Conservation (phyloP, 371 early-diverging fungal genomes). For the Mycotypha africana region DNA sequence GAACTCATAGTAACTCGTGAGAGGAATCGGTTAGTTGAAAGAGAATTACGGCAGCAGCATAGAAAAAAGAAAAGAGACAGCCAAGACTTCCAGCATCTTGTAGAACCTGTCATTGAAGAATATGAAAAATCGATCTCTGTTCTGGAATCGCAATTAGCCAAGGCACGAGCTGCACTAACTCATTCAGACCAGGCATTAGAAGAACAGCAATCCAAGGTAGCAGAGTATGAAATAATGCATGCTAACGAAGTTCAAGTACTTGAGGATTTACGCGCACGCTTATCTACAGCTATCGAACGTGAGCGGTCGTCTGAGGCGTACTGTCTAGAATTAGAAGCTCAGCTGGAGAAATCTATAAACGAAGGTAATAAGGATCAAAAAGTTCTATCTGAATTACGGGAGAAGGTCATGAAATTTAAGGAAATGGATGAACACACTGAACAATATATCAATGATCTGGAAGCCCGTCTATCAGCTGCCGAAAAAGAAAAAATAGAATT, state of each 20-base stretch:
- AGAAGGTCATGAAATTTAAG: slow-evolving; percentile 32
- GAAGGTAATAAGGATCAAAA: slow-evolving; percentile 17
- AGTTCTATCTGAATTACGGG: slow-evolving; percentile 25
- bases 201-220: slow-evolving; percentile 44
- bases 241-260: slow-evolving; percentile 12
- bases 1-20: slow-evolving; percentile 20
- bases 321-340: slow-evolving; percentile 6
- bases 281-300: slow-evolving; percentile 22
- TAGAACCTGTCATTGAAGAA: slow-evolving; percentile 65
- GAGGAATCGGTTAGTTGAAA: slow-evolving; percentile 15
- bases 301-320: slow-evolving; percentile 17
- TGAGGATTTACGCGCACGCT: slow-evolving; percentile 16
- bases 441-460: slow-evolving; percentile 41
- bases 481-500: slow-evolving; percentile 9
- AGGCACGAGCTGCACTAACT: slow-evolving; percentile 46
- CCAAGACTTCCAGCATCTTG: slow-evolving; percentile 50
- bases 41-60: slow-evolving; percentile 5
- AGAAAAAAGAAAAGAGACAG: not conserved
- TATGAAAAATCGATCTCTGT: slow-evolving; percentile 57
- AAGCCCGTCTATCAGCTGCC: slow-evolving; percentile 19
- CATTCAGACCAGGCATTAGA: slow-evolving; percentile 43
- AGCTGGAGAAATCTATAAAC: slow-evolving; percentile 7
- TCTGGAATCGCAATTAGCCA: slow-evolving; percentile 52
- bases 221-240: slow-evolving; percentile 19
- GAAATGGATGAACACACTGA: slow-evolving; percentile 43